Conservation (phyloP, 169 alveolate genomes). For the Perkinsus marinus region DNA sequence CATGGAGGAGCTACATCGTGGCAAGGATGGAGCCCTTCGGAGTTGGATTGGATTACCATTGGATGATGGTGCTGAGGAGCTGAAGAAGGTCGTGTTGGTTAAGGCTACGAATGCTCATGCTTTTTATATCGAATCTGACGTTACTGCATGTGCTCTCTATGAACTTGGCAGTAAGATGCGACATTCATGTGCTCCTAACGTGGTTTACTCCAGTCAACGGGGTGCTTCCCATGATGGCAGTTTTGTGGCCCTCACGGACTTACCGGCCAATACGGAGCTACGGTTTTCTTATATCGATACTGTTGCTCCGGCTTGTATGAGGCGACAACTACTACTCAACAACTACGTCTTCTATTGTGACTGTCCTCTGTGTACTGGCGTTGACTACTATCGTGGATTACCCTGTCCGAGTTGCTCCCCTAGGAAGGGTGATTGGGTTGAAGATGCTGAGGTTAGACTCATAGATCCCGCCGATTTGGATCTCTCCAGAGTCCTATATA, state of each 20-base stretch:
- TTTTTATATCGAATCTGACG: not conserved
- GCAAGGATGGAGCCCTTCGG: not conserved
- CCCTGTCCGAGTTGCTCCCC: not conserved
- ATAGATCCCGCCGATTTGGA: not conserved
- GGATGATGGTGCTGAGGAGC: not conserved
- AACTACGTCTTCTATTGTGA: not conserved
- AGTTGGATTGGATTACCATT: not conserved
- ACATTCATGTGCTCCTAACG: not conserved
- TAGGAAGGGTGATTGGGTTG: not conserved
- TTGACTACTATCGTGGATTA: not conserved
- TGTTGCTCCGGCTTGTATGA: not conserved
- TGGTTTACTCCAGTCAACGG: not conserved
- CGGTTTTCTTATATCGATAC: not conserved
- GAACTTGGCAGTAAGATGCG: not conserved
- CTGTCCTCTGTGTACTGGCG: not conserved
- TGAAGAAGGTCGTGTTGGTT: not conserved
- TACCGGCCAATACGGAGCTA: not conserved
- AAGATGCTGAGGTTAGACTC: not conserved
- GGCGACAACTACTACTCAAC: not conserved
- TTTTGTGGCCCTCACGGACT: not conserved
- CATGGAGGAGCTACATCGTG: not conserved
- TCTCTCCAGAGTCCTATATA: not conserved
- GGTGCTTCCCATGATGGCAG: not conserved
- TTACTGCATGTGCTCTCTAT: not conserved
- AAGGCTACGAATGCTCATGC: not conserved